Conservation (phyloP, 2,329 filamentous ascomycete species). For the Aureobasidium sp. region DNA sequence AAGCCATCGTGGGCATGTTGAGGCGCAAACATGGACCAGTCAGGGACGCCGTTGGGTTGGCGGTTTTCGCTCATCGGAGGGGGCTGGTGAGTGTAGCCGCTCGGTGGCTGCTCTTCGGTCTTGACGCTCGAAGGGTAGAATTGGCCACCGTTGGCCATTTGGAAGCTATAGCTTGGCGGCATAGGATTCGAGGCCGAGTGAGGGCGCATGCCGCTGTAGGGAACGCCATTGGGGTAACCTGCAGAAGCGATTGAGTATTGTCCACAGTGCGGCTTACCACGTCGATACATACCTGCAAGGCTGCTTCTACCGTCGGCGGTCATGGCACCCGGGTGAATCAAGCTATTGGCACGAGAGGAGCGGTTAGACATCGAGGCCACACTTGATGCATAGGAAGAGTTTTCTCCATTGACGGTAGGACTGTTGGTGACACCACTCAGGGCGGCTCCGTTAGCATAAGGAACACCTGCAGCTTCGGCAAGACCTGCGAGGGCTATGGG, state of each 20-base stretch:
- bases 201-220: conserved; percentile 26
- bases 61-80: conserved; percentile 12
- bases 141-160: conserved; percentile 25
- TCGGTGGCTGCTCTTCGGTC: conserved; percentile 17
- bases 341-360: conserved; percentile 43
- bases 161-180: conserved; percentile 27
- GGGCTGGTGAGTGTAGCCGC: conserved; percentile 16
- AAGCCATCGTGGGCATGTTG: conserved; percentile 38
- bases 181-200: conserved; percentile 25
- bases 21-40: conserved; percentile 41
- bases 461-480: conserved; percentile 25
- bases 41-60: conserved; percentile 27
- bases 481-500: conserved; percentile 31
- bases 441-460: conserved; percentile 24
- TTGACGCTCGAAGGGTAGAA: conserved; percentile 22
- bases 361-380: conserved; percentile 39
- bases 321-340: conserved; percentile 36
- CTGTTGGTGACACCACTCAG: conserved; percentile 25
- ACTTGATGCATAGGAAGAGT: conserved; percentile 29
- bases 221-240: conserved; percentile 25
- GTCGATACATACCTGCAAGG: conserved; percentile 23
- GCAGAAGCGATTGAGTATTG: conserved; percentile 22
- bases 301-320: conserved; percentile 16
- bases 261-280: conserved; percentile 24
- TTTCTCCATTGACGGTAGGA: conserved; percentile 31